A percentile compares a stretch with the other conserved stretches of the same genome.
Conservation (phyloP, 768 basidiomycete genomes). For the Tylopilus sp. region DNA sequence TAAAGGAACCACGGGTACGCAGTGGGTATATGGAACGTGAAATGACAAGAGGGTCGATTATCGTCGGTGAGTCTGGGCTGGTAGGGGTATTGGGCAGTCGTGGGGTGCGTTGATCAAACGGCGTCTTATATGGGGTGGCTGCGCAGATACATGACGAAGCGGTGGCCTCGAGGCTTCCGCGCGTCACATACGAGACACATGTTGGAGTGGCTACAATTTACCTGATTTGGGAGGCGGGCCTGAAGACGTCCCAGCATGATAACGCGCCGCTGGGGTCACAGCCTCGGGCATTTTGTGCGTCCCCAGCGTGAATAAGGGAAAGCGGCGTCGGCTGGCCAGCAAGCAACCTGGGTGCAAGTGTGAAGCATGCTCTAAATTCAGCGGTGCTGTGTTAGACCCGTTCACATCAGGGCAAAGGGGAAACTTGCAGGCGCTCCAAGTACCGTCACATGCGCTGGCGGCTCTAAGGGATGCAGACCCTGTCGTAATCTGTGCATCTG, state of each 20-base stretch:
- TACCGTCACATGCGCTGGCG: too few relatives aligned
- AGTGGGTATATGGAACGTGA: conserved; percentile 7
- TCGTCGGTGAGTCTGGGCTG: conserved; percentile 17
- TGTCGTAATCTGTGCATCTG: too few relatives aligned
- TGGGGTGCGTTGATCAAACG: conserved; percentile 23
- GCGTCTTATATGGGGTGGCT: conserved; percentile 29
- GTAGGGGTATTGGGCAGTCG: conserved; percentile 21
- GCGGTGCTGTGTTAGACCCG: not conserved
- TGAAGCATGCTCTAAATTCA: not conserved
- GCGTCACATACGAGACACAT: conserved; percentile 23
- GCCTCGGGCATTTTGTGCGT: conserved; percentile 9
- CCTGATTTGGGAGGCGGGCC: conserved; percentile 10
- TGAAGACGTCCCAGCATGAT: not conserved
- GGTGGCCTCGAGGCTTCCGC: conserved; percentile 32
- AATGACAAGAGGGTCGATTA: conserved; percentile 16
- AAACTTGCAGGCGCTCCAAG: too few relatives aligned
- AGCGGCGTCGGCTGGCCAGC: not conserved
- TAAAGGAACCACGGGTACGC: conserved; percentile 15
- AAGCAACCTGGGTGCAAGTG: not conserved
- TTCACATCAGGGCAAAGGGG: not conserved
- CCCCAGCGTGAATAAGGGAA: not conserved
- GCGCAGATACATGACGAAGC: conserved; percentile 24
- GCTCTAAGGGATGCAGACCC: too few relatives aligned
- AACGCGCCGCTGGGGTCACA: conserved; percentile 13
- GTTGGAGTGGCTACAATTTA: conserved; percentile 4